Base-by-base conservation (phyloP, 2,329 filamentous ascomycete species). In the Calonectria pseudoturangicola region DNA sequence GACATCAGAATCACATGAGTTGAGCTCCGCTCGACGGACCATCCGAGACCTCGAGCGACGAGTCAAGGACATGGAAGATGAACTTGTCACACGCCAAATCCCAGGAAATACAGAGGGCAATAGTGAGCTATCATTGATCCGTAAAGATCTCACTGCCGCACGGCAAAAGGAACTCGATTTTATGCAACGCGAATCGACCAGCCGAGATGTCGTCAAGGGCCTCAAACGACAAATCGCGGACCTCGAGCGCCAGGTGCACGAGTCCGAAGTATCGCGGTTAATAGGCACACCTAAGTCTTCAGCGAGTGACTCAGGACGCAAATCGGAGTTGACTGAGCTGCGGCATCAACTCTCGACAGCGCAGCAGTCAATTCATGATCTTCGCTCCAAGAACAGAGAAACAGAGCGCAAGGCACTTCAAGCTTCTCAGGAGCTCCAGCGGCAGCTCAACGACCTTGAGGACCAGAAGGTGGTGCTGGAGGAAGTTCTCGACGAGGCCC, bases 151-250 rank as follows among this genome's bases (percentile, higher is more conserved):
- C 8, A 87, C 90, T 1, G 88, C 88, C 39, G 89, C 92, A 5
- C 89, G 92, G n/a, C 89, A 91, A 79, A 93, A 91, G 75, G 93
- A 95, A 76, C 88, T 90, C 18, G 89, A 91, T 21, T 88, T 92
- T 65, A 83, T 93, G 36, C 90, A 93, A 77, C 90, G 91, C n/a
- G 93, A 94, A 79, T 85, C 88, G 12, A 83, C 89, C 8, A 90
- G 93, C 75, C 93, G 92, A 76, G 89, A 93, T 36, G 84, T 86
- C 2, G 87, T 93, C 71, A 92, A 92, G 72, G 85, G 87, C 25
- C 88, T 94, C 71, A 93, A 93, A 81, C 88, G 89, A 60, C 89
- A 92, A 70, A 88, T 95, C 62, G 86, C 89, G 2, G 91, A 94
- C 43, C 87, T 95, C 18, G 93, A 95, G 80, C 89, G 89, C 48